A percentile compares a stretch with the other conserved stretches of the same genome.
Evolutionary conservation across 2,329 filamentous ascomycete species (phyloP).

Genomic region (Microdochium nivale): DNA sequence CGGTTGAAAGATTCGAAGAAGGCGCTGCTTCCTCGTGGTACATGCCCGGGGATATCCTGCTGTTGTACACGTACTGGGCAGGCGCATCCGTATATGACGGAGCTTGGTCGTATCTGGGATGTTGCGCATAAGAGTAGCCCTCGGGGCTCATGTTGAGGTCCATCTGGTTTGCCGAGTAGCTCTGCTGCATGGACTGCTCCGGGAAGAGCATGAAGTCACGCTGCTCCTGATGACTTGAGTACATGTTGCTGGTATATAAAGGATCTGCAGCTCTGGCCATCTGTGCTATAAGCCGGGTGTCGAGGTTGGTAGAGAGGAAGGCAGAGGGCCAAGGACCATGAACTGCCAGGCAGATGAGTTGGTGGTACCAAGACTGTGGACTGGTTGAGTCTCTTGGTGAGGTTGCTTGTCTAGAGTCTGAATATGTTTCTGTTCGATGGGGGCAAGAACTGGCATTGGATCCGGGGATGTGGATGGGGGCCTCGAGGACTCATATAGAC

Average conservation of each 20-base stretch:
- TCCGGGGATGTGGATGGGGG: slow-evolving; percentile 5
- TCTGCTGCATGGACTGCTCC: slow-evolving; percentile 14
- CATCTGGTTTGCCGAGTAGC: slow-evolving; percentile 25
- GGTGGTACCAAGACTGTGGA: background rate
- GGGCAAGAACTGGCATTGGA: slow-evolving; percentile 4
- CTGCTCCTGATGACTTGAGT: slow-evolving; percentile 16
- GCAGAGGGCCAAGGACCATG: background rate
- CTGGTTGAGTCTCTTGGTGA: background rate
- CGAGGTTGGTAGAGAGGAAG: background rate
- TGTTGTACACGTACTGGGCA: slow-evolving; percentile 33
- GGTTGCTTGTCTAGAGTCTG: background rate
- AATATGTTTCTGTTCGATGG: slow-evolving; percentile 1
- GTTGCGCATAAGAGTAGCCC: slow-evolving; percentile 30
- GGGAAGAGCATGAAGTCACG: slow-evolving; percentile 22
- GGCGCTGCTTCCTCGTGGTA: slow-evolving; percentile 20
- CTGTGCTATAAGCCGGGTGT: background rate
- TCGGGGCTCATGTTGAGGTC: slow-evolving; percentile 40
- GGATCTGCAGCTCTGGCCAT: slow-evolving; percentile 20
- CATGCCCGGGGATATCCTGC: slow-evolving; percentile 28
- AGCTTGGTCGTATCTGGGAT: slow-evolving; percentile 35
- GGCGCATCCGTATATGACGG: slow-evolving; percentile 35
- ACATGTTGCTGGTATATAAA: slow-evolving; percentile 22
- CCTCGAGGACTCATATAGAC: slow-evolving; percentile 11
- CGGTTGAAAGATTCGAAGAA: slow-evolving; percentile 51
- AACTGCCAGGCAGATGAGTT: background rate